A percentile compares a stretch with the other conserved stretches of the same genome.
phyloP scores from a whole-genome alignment of 192 early-diverging fungal genomes.

The Backusella macrospora region DNA sequence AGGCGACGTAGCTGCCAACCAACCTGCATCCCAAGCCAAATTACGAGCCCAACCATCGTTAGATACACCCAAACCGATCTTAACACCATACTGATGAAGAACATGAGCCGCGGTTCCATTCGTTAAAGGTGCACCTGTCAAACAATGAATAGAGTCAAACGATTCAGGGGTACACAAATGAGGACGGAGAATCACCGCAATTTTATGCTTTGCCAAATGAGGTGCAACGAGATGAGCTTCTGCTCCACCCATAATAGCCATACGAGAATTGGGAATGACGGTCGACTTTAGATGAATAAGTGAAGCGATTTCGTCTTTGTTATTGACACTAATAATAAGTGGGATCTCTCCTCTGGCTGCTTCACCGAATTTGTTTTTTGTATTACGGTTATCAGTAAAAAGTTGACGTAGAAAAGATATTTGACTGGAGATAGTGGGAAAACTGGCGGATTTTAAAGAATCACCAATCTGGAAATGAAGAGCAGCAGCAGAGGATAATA shows the following conservation, averaged over 20 bases:
- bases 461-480: constrained; percentile 65
- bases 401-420: constrained; percentile 49
- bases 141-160: constrained; percentile 64
- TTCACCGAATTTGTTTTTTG: constrained; percentile 39
- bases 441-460: constrained; percentile 37
- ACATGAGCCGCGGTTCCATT: constrained; percentile 55
- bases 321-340: constrained; percentile 48
- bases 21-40: constrained; percentile 80
- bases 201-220: constrained; percentile 53
- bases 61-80: constrained; percentile 54
- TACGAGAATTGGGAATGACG: constrained; percentile 44
- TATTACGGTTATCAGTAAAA: constrained; percentile 38
- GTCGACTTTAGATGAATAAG: constrained; percentile 62
- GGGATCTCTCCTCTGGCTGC: constrained; percentile 56
- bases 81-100: constrained; percentile 62
- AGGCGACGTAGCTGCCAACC: constrained; percentile 50
- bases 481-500: constrained; percentile 56
- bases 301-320: constrained; percentile 67
- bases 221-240: constrained; percentile 69
- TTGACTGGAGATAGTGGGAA: constrained; percentile 58
- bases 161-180: constrained; percentile 62
- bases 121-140: constrained; percentile 55
- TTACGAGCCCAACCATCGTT: constrained; percentile 61
- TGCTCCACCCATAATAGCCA: constrained; percentile 64
- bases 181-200: constrained; percentile 69